phyloP scores from a whole-genome alignment of 306 rosid species.

The Vigna reflexopilosa region DNA sequence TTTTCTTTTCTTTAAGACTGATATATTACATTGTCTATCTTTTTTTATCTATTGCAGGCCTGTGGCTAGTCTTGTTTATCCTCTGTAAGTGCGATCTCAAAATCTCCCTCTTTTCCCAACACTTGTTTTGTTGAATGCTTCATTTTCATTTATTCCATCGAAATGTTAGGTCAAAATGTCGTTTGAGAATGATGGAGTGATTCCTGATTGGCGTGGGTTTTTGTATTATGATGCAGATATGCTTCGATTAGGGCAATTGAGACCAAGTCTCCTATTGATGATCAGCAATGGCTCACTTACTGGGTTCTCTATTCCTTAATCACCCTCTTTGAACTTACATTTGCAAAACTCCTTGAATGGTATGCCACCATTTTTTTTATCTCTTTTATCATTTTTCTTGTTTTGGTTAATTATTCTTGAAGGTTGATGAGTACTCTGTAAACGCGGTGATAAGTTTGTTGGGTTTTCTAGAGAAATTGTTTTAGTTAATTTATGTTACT shows the following conservation, averaged over 20 bases:
- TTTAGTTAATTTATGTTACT: background rate
- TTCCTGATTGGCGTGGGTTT: conserved; percentile 40
- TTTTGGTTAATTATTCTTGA: conserved; percentile 28
- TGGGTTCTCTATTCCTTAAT: conserved; percentile 97
- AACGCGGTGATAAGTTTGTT: conserved; percentile 18
- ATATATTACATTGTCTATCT: background rate
- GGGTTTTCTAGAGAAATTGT: conserved; percentile 28
- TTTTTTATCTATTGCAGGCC: conserved; percentile 73
- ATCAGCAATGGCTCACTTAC: conserved; percentile 98
- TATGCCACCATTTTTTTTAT: conserved; percentile 20
- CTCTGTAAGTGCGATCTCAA: conserved; percentile 72
- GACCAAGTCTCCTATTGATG: conserved; percentile 80
- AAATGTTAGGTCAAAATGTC: background rate
- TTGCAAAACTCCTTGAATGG: conserved; percentile 88
- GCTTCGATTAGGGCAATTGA: conserved; percentile 95
- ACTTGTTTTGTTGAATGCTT: background rate
- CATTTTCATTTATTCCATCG: background rate
- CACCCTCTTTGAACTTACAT: conserved; percentile 92
- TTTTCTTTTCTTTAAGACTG: background rate
- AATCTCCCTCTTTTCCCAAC: background rate
- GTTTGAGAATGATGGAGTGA: conserved; percentile 10
- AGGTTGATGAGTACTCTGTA: background rate
- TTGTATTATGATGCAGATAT: conserved; percentile 57
- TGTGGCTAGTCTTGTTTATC: conserved; percentile 90
- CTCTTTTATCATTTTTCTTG: background rate